These are phyloP conservation scores for Rosa multiflora DNA, from an alignment of 306 rosid species.

Conservation along the genomic window DNA sequence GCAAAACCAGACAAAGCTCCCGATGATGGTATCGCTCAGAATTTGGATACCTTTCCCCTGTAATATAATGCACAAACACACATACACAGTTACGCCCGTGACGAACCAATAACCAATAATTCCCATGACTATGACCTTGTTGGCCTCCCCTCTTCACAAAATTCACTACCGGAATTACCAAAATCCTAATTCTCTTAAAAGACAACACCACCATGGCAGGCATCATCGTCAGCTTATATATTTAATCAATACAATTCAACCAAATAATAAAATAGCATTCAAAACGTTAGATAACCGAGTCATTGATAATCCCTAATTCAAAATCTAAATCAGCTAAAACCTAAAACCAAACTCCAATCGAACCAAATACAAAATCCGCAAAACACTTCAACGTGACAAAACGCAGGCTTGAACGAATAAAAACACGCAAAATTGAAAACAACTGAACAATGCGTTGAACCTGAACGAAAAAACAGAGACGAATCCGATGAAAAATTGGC, in stretches of 20 bases:
- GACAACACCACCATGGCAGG: neutral
- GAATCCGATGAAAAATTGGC: neutral
- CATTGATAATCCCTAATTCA: neutral
- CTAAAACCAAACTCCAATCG: constrained; percentile 3
- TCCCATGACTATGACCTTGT: constrained; percentile 56
- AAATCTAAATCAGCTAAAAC: neutral
- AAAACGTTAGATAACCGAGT: neutral
- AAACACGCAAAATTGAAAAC: too few species aligned
- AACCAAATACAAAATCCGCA: neutral
- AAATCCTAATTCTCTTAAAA: constrained; percentile 30
- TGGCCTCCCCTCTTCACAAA: constrained; percentile 46
- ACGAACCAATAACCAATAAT: constrained; percentile 68
- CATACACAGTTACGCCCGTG: constrained; percentile 71
- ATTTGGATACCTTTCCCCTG: constrained; percentile 79
- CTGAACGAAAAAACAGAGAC: neutral
- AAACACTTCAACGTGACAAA: neutral
- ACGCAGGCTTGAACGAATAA: neutral
- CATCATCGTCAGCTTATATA: constrained; percentile 5
- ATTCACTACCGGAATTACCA: constrained; percentile 44
- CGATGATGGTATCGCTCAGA: constrained; percentile 29
- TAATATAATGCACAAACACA: constrained; percentile 79
- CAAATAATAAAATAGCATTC: too few species aligned
- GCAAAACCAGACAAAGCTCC: constrained; percentile 44
- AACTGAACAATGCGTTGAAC: neutral
- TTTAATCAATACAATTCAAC: too few species aligned